Evolutionary conservation across 257 asterid genomes (phyloP).

Genomic region (Jacaranda copaia): DNA sequence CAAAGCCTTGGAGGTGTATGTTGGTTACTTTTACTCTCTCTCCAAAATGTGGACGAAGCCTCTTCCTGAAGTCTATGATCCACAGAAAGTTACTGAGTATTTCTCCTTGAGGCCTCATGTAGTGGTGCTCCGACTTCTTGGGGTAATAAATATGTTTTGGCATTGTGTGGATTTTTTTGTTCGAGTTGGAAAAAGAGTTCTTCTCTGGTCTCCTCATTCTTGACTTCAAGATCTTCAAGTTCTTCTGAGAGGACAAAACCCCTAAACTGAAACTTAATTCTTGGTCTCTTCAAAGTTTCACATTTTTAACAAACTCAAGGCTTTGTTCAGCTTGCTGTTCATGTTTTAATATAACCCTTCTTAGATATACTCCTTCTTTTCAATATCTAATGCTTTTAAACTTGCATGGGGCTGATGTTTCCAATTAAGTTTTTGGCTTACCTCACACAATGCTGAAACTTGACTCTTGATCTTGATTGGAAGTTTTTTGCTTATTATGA

Average conservation of each 20-base stretch:
- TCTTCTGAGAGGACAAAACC: slow-evolving; percentile 2
- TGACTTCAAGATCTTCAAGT: slow-evolving; percentile 24
- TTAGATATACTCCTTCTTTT: not conserved
- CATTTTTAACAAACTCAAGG: slow-evolving; percentile 1
- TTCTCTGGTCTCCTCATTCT: slow-evolving; percentile 9
- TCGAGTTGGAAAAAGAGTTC: not conserved
- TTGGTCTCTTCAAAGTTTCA: not conserved
- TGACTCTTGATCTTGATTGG: too few relatives aligned
- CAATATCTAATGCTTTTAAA: not conserved
- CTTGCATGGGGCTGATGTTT: not conserved
- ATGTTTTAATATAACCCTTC: not conserved
- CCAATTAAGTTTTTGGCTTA: too few relatives aligned
- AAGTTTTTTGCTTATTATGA: too few relatives aligned
- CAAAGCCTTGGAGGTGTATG: slow-evolving; percentile 80
- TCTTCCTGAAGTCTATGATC: slow-evolving; percentile 86
- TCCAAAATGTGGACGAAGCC: slow-evolving; percentile 89
- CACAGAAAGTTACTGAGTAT: slow-evolving; percentile 69
- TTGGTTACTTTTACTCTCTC: slow-evolving; percentile 66
- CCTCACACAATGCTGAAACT: too few relatives aligned
- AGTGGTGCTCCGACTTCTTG: slow-evolving; percentile 81
- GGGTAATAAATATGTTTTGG: slow-evolving; percentile 55
- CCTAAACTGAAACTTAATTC: slow-evolving; percentile 12
- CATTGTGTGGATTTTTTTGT: slow-evolving; percentile 18
- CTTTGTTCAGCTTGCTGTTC: not conserved
- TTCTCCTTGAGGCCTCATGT: slow-evolving; percentile 92